These are phyloP conservation scores for Beta vulgaris DNA, from an alignment of 148 eudicot species.

Conservation along the genomic window DNA sequence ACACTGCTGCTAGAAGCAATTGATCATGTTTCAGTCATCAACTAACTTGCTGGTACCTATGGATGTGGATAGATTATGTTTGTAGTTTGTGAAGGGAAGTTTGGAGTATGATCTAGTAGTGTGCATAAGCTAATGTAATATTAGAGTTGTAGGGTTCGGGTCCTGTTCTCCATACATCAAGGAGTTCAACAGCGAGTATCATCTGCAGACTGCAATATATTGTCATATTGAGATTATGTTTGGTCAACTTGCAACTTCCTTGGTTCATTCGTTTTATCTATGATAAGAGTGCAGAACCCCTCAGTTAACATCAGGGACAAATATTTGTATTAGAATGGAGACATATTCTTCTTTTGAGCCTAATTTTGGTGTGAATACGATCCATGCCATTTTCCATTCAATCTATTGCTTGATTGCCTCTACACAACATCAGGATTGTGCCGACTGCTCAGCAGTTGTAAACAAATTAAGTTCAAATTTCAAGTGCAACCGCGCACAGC, in stretches of 20 bases:
- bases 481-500: too few species aligned
- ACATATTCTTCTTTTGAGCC: too few species aligned
- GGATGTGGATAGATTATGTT: not conserved
- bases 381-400: too few species aligned
- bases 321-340: too few species aligned
- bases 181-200: not conserved
- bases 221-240: not conserved
- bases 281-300: not conserved
- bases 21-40: slow-evolving; percentile 2
- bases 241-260: not conserved
- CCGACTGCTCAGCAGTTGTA: too few species aligned
- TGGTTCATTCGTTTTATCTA: not conserved
- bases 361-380: too few species aligned
- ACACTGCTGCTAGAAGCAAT: slow-evolving; percentile 57
- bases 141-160: not conserved
- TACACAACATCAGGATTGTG: too few species aligned
- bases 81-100: not conserved
- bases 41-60: not conserved
- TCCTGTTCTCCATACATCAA: not conserved
- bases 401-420: too few species aligned
- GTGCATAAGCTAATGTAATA: not conserved
- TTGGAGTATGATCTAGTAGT: not conserved
- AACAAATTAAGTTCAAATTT: too few species aligned
- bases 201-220: too few species aligned
- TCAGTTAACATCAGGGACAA: not conserved